Evolutionary conservation across 208 protist species (phyloP), one percentile per base, ranked within the genome.

Genomic region (Acanthamoeba royreba): DNA sequence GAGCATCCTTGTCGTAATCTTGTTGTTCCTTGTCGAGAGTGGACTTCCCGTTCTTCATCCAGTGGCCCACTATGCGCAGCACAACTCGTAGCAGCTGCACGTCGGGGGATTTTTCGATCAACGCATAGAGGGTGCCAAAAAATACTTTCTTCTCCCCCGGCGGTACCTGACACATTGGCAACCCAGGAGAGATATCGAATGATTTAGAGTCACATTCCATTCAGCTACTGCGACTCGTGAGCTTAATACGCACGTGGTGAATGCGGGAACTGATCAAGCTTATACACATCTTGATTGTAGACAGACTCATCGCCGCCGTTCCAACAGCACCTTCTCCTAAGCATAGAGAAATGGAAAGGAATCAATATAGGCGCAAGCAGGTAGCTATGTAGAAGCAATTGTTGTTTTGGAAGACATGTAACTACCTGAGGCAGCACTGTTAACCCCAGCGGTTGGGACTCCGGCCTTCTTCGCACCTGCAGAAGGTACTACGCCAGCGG

Each of bases 81-180:
- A 89, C 33, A 1, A 35, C 35, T 25, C 33, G 45, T n/a, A 89
- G 81, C 5, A 89, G 81, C 17, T 40, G 81, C 19, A 89, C 81
- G 5, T 89, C 81, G 1, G 28, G 28, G 4, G 49, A 63, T 5
- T 53, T 89, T n/a, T 53, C 81, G 35, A 89, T 43, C 33, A 89
- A n/a, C 47, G 49, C 42, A 35, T 89, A 63, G n/a, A 89, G 81
- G 42, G 53, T 49, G 35, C 33, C 42, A n/a, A 89, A 43, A 38
- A 89, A 89, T n/a, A 17, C 81, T 47, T 89, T 89, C 81, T 89
- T 89, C 19, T 89, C 81, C 45, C 7, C 81, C 40, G 81, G 28
- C 22, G 31, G 81, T n/a, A 89, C 53, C 53, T 63, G 13, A 17
- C 13, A 17, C 53, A 15, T 15, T 28, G 25, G 7, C 53, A 17